Evolutionary conservation across 2,329 filamentous ascomycete genomes (phyloP).

Genomic region (Macrophomina tecta): DNA sequence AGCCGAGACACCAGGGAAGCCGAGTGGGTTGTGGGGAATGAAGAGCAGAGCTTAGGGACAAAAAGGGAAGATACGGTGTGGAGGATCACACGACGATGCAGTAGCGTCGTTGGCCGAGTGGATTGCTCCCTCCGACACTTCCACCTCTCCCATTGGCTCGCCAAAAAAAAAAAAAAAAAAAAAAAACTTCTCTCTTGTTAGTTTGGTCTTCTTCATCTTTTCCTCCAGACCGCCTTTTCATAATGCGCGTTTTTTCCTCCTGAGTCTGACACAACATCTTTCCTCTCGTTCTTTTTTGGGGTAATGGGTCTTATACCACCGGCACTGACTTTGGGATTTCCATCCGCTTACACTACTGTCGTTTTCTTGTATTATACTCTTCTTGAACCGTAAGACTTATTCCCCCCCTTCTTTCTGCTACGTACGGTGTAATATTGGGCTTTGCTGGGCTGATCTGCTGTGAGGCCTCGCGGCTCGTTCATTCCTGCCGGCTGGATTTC

Average conservation of each 20-base stretch:
- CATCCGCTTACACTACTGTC: neutral
- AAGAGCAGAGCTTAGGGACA: neutral
- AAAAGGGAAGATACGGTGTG: constrained; percentile 24
- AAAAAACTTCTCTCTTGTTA: neutral
- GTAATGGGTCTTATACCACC: neutral
- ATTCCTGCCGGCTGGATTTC: constrained; percentile 7
- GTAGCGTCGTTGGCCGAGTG: constrained; percentile 11
- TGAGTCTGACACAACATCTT: neutral
- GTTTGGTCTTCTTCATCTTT: neutral
- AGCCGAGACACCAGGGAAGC: constrained; percentile 2
- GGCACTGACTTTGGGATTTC: neutral
- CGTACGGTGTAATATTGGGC: neutral
- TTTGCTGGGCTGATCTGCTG: too few species aligned
- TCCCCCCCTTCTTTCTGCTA: neutral
- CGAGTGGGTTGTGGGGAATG: neutral
- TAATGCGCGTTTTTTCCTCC: neutral
- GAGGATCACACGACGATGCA: constrained; percentile 25
- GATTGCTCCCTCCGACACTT: neutral
- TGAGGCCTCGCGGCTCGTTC: neutral
- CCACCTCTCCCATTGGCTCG: constrained; percentile 9
- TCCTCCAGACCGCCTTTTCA: constrained; percentile 8
- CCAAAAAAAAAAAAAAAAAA: too few species aligned
- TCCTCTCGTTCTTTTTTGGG: neutral
- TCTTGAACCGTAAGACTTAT: neutral
- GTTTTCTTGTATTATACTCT: constrained; percentile 7